Evolutionary conservation across 768 basidiomycete genomes (phyloP).

Genomic region (Suillus plorans): DNA sequence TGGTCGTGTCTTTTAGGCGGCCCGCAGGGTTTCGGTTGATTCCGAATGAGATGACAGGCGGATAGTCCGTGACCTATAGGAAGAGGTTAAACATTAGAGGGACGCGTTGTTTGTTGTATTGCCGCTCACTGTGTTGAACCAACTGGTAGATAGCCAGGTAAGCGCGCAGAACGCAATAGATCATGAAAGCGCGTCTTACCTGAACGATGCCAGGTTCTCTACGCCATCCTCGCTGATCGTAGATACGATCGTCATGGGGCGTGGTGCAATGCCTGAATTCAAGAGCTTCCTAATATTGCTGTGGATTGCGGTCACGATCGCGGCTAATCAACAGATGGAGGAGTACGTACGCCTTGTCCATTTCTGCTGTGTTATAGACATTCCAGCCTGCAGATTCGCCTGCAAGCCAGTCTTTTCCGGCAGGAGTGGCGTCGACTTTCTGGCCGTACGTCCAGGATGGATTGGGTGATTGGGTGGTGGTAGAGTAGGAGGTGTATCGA

Average conservation of each 20-base stretch:
- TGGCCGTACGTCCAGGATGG: too few species aligned
- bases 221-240: slow-evolving; percentile 32
- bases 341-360: too few species aligned
- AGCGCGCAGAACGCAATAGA: neutral
- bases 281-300: slow-evolving; percentile 33
- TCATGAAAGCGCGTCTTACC: slow-evolving; percentile 18
- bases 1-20: slow-evolving; percentile 41
- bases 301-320: too few species aligned
- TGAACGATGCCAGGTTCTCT: slow-evolving; percentile 44
- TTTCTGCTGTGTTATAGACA: too few species aligned
- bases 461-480: too few species aligned
- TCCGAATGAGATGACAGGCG: slow-evolving; percentile 40
- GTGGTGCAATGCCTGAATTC: slow-evolving; percentile 39
- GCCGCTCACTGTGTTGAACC: slow-evolving; percentile 29
- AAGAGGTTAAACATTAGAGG: too few species aligned
- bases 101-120: neutral
- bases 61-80: slow-evolving; percentile 18
- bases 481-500: too few species aligned
- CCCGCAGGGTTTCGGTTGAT: slow-evolving; percentile 14
- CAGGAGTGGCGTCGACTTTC: too few species aligned
- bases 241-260: slow-evolving; percentile 48
- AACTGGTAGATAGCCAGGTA: slow-evolving; percentile 10
- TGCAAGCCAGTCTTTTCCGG: too few species aligned
- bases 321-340: neutral
- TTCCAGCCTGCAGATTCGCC: too few species aligned